Percentiles rank a stretch among this genome's conserved stretches.
These are phyloP conservation scores for Saccharomycopsis schoenii DNA, from an alignment of 805 yeast genomes.

Conservation along the genomic window DNA sequence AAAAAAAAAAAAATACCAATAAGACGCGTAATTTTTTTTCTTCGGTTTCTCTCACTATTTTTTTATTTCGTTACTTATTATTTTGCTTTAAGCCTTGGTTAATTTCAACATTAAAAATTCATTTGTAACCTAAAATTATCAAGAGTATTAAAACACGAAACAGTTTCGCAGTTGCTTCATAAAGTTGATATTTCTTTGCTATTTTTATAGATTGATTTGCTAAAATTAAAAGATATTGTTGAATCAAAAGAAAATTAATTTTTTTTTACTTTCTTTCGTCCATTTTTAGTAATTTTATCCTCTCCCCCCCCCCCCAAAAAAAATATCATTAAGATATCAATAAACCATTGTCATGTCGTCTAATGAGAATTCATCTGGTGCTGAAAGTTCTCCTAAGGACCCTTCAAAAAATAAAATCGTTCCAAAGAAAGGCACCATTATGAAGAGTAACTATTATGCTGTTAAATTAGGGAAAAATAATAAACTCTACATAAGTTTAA, in stretches of 20 bases:
- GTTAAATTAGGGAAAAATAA: neutral
- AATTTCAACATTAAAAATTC: neutral
- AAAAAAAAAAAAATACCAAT: neutral
- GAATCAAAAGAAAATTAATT: neutral
- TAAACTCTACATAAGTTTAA: neutral
- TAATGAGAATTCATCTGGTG: neutral
- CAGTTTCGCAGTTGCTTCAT: neutral
- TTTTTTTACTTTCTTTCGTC: neutral
- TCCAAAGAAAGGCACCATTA: neutral
- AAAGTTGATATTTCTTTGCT: neutral
- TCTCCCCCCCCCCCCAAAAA: neutral
- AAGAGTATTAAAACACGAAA: no score
- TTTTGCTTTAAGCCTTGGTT: neutral
- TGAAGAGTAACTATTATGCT: conserved; percentile 1
- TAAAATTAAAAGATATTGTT: neutral
- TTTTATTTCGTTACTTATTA: neutral
- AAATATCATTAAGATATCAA: neutral
- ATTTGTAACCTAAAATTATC: neutral
- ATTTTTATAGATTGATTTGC: neutral
- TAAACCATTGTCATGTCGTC: neutral
- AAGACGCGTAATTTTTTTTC: neutral
- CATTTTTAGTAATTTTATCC: neutral
- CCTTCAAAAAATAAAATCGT: neutral
- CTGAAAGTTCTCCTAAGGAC: neutral
- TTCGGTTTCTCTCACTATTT: neutral